Evolutionary conservation across 176 grass and related monocot species (phyloP).

Genomic region (Rhynchospora breviuscula): DNA sequence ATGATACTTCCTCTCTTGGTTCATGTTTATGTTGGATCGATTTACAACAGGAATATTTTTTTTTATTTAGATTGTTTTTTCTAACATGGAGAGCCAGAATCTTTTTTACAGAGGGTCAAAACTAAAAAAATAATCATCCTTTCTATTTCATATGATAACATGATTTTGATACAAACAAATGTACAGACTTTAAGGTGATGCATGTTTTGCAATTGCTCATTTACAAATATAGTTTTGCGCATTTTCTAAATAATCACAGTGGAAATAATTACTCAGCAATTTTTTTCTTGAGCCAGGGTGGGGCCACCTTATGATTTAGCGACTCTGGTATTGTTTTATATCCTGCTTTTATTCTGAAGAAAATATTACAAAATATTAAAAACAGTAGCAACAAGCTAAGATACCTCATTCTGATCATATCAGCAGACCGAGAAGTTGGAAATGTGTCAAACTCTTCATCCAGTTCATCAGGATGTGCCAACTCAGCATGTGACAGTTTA

Average conservation of each 20-base stretch:
- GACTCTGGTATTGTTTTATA: background rate
- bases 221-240: background rate
- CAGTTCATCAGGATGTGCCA: conserved; percentile 69
- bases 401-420: conserved; percentile 58
- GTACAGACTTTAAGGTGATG: background rate
- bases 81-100: background rate
- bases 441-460: conserved; percentile 96
- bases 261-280: background rate
- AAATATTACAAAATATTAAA: background rate
- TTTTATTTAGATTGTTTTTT: background rate
- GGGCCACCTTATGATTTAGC: background rate
- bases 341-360: background rate
- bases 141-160: background rate
- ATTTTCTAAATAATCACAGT: background rate
- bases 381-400: background rate
- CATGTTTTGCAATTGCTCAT: background rate
- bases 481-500: conserved; percentile 73
- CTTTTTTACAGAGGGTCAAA: background rate
- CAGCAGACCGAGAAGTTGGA: conserved; percentile 45
- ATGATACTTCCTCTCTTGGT: background rate
- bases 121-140: background rate
- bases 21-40: background rate
- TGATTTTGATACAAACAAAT: background rate
- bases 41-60: background rate
- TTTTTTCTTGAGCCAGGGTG: background rate